Base-by-base conservation (phyloP, 2,329 filamentous ascomycete genomes). In the Fusarium torreyae region DNA sequence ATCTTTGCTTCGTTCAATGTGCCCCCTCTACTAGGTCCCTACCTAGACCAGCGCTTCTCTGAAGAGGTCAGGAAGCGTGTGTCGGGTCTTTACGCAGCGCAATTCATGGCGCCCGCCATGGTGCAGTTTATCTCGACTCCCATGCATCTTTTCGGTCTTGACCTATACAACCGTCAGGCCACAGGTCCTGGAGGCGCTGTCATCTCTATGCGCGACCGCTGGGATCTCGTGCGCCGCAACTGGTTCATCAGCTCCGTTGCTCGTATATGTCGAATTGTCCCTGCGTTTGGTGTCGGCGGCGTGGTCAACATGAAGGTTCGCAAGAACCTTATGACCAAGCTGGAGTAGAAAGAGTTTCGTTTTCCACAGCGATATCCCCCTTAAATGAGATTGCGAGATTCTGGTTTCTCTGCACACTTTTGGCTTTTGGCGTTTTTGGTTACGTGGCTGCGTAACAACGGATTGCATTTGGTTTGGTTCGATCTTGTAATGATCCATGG, bases 1-100 rank as follows among this genome's bases (percentile, higher is more conserved):
- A 94, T 97, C 74, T 97, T 97, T 78, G 94, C 94, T 6, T 93
- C 89, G 14, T 98, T 98, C 86, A 98, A 98, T 77, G 83, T 97
- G 3, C 95, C 95, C 1, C 88, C 93, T 0, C 76, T 96, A 3
- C 84, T 98, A 11, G 93, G 92, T 0, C 93, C 94, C 0, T 80
- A 83, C 7, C 82, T 97, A 20, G 87, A 86, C 15, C 80, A 85
- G 18, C 82, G 84, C 28, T 75, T 91, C 65, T 81, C 77, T 50
- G 83, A 85, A 57, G 86, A 87, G 66, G 78, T 89, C 33, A 67
- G 59, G 44, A 67, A 63, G 10, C 70, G 65, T 36, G 68, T 88
- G 31, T 85, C 82, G 20, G 88, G 88, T n/a, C 80, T 86, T 69
- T 89, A 88, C 1, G 71, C 91, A 5, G 93, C 93, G 26, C 94